phyloP scores from a whole-genome alignment of 305 asterid genomes.

The Lippia alba region DNA sequence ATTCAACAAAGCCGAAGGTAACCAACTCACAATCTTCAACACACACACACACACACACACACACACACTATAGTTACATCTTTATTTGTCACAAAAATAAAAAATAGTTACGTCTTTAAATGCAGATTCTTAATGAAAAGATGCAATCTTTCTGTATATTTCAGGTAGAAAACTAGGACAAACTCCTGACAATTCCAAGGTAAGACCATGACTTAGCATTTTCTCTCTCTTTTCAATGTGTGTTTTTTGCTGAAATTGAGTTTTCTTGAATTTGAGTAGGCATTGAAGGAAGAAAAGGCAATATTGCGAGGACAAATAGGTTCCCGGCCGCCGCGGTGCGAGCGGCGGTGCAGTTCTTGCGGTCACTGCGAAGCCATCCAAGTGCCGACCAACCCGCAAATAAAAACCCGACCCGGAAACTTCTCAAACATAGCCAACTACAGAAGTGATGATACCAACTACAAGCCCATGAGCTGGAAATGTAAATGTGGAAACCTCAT shows the following conservation, averaged over 20 bases:
- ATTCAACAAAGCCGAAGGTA: conserved; percentile 50
- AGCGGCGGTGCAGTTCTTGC: conserved; percentile 61
- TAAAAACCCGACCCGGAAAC: conserved; percentile 33
- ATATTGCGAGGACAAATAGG: conserved; percentile 58
- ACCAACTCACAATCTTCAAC: conserved; percentile 10
- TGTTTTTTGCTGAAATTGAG: not conserved
- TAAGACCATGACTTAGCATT: conserved; percentile 2
- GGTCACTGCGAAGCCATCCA: conserved; percentile 79
- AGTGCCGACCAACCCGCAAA: conserved; percentile 73
- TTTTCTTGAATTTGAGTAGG: conserved; percentile 26
- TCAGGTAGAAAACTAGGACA: conserved; percentile 44
- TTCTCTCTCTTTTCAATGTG: not conserved
- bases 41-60: not conserved
- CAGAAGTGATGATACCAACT: conserved; percentile 56
- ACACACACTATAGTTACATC: not conserved
- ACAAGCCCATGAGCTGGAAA: conserved; percentile 95
- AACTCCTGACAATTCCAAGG: conserved; percentile 37
- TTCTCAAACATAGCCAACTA: conserved; percentile 33
- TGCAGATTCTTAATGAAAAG: not conserved
- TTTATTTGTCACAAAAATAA: too few relatives aligned
- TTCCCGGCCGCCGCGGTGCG: conserved; percentile 81
- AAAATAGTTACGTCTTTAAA: not conserved
- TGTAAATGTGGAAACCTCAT: conserved; percentile 82
- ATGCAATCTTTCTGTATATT: conserved; percentile 17
- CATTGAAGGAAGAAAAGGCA: conserved; percentile 36